phyloP scores from a whole-genome alignment of 2,329 filamentous ascomycete species.

The Trichoderma sp. region DNA sequence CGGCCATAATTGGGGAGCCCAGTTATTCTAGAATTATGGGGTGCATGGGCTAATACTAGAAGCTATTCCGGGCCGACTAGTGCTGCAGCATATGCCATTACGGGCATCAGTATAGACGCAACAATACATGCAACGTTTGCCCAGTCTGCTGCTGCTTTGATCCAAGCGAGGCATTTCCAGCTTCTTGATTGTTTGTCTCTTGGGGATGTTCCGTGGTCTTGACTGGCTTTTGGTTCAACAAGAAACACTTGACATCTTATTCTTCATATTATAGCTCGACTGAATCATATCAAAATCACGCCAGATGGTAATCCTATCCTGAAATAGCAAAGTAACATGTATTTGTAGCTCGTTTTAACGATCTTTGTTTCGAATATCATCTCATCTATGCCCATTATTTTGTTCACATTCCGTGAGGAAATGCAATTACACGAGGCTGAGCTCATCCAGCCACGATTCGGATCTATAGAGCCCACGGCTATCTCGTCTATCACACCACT shows the following conservation, averaged over 20 bases:
- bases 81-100: neutral
- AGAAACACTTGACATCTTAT: neutral
- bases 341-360: neutral
- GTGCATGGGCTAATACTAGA: neutral
- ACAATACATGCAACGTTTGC: neutral
- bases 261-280: neutral
- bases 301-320: neutral
- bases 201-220: neutral
- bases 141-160: neutral
- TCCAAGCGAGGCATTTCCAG: neutral
- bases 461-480: neutral
- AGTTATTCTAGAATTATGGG: neutral
- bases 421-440: no score
- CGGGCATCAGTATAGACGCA: neutral
- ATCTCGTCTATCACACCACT: neutral
- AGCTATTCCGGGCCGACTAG: conserved; percentile 20
- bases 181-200: neutral
- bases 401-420: neutral
- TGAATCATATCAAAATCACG: neutral
- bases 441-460: neutral
- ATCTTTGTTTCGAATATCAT: neutral
- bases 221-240: neutral
- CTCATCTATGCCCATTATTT: neutral
- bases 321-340: no score
- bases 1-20: neutral